Base-by-base conservation (phyloP, 225 moss, liverwort and hornwort species). In the Pseudisothecium myosuroides region DNA sequence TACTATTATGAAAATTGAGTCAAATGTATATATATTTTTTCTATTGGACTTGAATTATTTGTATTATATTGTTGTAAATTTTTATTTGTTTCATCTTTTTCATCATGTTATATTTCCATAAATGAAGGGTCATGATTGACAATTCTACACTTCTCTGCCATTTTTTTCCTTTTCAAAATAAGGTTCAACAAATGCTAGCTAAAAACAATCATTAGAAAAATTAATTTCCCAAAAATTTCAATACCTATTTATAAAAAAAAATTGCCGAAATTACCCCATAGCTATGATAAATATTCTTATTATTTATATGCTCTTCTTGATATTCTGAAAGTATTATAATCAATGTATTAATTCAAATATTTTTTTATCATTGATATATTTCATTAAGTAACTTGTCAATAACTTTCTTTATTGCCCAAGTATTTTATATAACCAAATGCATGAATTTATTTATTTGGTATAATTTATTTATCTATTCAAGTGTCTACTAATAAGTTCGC, bases 201-300 rank as follows among this genome's bases (percentile, higher is more conserved):
- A n/a, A 21, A 67, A 72, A 43, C 16, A 72, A 72, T 72, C 27
- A 26, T 43, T 43, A 15, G 43, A 47, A 47, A 74, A 47, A 29
- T 10, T 6, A 47, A 29, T 18, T 10, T 47, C 2, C 18, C 11
- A 47, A 6, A 6, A 31, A 47, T 17, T 47, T 74, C 0, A 29
- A 4, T 10, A 31, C 18, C 17, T 47, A 11, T 47, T 74, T 31
- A 8, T 27, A n/a, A n/a, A n/a, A n/a, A n/a, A 41, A 41, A 24
- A 26, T 2, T 5, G 3, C 27, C 9, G 2, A 26, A 41, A 14
- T 4, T 41, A 43, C 9, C 1, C 5, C 9, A 9, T 5, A 71
- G 0, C 8, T 15, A 41, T 1, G 0, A 11, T 11, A 45, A 29
- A 2, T 74, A 19, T 29, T 49, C 31, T 49, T 19, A 74, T 74